Evolutionary conservation across 2,329 filamentous ascomycete genomes (phyloP).

Genomic region (Phoma sp.): DNA sequence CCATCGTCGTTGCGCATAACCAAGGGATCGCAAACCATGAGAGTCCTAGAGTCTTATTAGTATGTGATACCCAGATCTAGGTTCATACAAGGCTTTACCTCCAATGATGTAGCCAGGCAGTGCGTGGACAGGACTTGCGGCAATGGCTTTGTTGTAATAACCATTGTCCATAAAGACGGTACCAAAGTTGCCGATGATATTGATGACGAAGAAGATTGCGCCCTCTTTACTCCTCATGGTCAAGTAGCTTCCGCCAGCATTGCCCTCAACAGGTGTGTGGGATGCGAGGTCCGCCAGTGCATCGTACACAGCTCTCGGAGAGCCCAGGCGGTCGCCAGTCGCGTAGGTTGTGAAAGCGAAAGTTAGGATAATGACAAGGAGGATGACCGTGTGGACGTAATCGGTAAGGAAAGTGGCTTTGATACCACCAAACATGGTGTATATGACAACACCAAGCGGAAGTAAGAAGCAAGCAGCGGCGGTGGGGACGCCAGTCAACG

Average conservation of each 20-base stretch:
- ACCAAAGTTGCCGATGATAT: conserved; percentile 81
- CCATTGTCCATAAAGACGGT: conserved; percentile 85
- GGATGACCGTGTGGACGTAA: conserved; percentile 83
- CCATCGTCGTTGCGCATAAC: conserved; percentile 55
- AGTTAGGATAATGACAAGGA: conserved; percentile 82
- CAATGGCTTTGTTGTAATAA: conserved; percentile 90
- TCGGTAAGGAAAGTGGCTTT: conserved; percentile 76
- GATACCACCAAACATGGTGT: conserved; percentile 77
- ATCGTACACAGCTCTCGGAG: conserved; percentile 78
- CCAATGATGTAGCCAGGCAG: conserved; percentile 69
- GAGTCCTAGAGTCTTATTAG: conserved; percentile 32
- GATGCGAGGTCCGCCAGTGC: conserved; percentile 71
- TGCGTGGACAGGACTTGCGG: conserved; percentile 81
- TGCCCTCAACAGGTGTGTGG: conserved; percentile 76
- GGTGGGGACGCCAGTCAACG: conserved; percentile 68
- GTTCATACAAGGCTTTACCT: neutral
- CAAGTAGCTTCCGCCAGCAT: conserved; percentile 79
- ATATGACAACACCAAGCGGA: conserved; percentile 79
- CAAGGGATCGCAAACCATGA: conserved; percentile 58
- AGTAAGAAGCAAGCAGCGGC: conserved; percentile 84
- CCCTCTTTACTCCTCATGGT: conserved; percentile 84
- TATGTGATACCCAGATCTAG: too few relatives aligned
- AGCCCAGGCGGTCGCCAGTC: conserved; percentile 73
- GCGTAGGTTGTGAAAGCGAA: conserved; percentile 85
- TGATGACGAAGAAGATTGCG: conserved; percentile 89